Base-by-base conservation (phyloP, 371 early-diverging fungal species). In the Mortierella sp. region DNA sequence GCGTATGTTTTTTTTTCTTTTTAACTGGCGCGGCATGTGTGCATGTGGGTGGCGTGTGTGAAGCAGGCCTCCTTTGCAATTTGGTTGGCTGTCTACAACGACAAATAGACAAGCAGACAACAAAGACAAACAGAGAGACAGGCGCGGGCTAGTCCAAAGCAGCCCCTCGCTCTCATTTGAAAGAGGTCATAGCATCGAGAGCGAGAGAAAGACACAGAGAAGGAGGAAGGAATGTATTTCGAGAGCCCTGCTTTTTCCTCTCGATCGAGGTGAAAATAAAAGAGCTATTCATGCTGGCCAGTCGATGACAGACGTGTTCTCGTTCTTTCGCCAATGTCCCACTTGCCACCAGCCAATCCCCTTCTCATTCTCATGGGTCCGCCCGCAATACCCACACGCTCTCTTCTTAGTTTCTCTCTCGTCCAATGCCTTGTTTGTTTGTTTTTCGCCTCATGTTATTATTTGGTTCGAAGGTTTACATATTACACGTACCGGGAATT, bases 31-130 rank as follows among this genome's bases (percentile, higher is more conserved):
- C 26, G 58, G 38, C 65, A 65, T 65, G 38, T 65, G 68, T 65
- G 42, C 68, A 24, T 65, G 68, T 38, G 68, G 68, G 68, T 65
- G 21, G 68, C 42, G 68, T 38, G 68, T 68, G 68, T 68, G 68
- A 68, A 68, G 68, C 9, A 42, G 16, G 63, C 34, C 31, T 34
- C 50, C 50, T 34, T 19, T 34, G 16, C 63, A 16, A 50, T 14
- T n/a, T 55, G 8, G 16, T 38, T 65, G 38, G 38, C 65, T 65
- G 19, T 38, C 19, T 21, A 65, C 2, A 21, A 21, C 38, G 21
- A 38, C 31, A 8, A 42, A 63, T 38, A 38, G 42, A 63, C 65
- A 63, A 63, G 38, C 24, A 68, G 38, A 3, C 26, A 57, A n/a
- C n/a, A 26, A 14, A 48, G 48, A 9, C 45, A 48, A 48, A 14